Percentiles rank a stretch among this genome's conserved stretches.
These are phyloP conservation scores for Microglena sp. DNA, from an alignment of 139 green algal genomes.

Conservation along the genomic window DNA sequence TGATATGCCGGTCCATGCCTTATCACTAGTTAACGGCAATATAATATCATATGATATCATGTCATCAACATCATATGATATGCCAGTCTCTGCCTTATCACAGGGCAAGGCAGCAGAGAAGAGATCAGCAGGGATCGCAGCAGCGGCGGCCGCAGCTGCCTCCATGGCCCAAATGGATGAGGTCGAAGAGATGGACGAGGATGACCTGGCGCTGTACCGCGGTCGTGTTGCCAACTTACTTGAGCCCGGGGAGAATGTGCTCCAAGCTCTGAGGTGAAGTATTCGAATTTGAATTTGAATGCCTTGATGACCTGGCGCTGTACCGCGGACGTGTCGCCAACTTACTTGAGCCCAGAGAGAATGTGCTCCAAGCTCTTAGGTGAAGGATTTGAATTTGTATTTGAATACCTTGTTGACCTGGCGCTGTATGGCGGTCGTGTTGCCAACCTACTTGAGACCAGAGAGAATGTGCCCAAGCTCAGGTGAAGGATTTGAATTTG, in stretches of 20 bases:
- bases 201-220: slow-evolving; percentile 23
- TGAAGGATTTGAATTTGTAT: too few relatives aligned
- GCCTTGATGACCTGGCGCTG: slow-evolving; percentile 10
- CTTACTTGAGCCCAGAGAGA: slow-evolving; percentile 43
- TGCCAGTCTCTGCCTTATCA: too few relatives aligned
- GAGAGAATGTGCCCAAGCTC: slow-evolving; percentile 45
- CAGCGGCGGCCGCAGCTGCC: background rate
- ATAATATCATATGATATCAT: too few relatives aligned
- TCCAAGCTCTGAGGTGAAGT: slow-evolving; percentile 43
- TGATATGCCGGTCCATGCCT: too few relatives aligned
- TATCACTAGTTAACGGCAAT: too few relatives aligned
- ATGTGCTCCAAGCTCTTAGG: slow-evolving; percentile 40
- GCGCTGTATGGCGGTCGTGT: slow-evolving; percentile 25
- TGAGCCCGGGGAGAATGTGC: slow-evolving; percentile 36
- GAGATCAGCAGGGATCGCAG: background rate
- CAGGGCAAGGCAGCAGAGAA: too few relatives aligned
- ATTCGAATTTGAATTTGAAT: too few relatives aligned
- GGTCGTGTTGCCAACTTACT: slow-evolving; percentile 36
- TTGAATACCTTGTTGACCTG: slow-evolving; percentile 17
- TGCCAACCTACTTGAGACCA: slow-evolving; percentile 32
- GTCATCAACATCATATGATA: too few relatives aligned
- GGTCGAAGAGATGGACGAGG: slow-evolving; percentile 7
- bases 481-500: too few relatives aligned
- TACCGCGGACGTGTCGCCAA: slow-evolving; percentile 31
- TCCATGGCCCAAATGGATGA: background rate